A percentile compares a stretch with the other conserved stretches of the same genome.
These are phyloP conservation scores for Sindora glabra DNA, from an alignment of 306 rosid species.

Conservation along the genomic window DNA sequence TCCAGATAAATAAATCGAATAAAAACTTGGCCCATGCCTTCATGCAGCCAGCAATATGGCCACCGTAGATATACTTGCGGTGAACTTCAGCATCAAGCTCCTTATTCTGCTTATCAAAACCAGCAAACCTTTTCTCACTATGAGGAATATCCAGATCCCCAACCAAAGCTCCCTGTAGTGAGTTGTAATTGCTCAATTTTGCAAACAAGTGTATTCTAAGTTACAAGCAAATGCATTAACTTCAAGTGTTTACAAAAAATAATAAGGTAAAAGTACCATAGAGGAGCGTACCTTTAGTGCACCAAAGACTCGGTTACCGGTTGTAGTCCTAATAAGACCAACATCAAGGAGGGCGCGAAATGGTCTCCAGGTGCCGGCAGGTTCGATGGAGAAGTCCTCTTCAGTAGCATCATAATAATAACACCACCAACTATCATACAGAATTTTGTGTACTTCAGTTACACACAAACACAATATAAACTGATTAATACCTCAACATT, in stretches of 20 bases:
- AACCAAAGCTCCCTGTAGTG: constrained; percentile 71
- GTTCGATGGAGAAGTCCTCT: constrained; percentile 88
- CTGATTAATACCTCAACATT: constrained; percentile 63
- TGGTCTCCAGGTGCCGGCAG: constrained; percentile 84
- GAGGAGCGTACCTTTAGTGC: constrained; percentile 48
- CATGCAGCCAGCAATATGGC: constrained; percentile 70
- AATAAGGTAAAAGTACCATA: too few relatives aligned
- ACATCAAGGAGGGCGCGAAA: constrained; percentile 97
- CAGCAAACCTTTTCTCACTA: constrained; percentile 90
- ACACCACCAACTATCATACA: not conserved
- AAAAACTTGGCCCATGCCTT: constrained; percentile 15
- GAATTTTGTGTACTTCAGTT: too few relatives aligned
- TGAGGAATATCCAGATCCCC: constrained; percentile 93
- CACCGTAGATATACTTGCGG: constrained; percentile 72
- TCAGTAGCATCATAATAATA: constrained; percentile 50
- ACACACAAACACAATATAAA: not conserved
- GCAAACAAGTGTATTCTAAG: too few relatives aligned
- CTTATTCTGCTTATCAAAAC: constrained; percentile 54
- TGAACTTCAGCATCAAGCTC: constrained; percentile 79
- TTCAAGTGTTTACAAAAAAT: too few relatives aligned
- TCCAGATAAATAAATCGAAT: not conserved
- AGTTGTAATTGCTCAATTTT: not conserved
- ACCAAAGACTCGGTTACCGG: constrained; percentile 87
- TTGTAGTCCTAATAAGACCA: constrained; percentile 76
- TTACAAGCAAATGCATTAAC: too few relatives aligned